Conservation (phyloP, 805 yeast genomes). For the Phaffomyces thermotolerans region DNA sequence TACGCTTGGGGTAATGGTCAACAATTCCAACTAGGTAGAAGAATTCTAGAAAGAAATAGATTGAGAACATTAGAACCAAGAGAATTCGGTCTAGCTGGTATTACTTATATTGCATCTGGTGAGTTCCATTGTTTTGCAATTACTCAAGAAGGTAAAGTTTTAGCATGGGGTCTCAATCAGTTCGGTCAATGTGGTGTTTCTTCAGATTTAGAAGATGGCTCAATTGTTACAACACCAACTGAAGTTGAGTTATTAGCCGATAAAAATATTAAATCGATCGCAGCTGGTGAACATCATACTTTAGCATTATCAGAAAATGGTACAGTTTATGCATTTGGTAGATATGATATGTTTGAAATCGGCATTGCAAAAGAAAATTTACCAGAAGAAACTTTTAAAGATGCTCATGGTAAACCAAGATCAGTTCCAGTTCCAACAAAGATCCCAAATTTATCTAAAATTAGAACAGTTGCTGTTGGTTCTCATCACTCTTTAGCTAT, state of each 20-base stretch:
- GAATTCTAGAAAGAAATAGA: slow-evolving; percentile 71
- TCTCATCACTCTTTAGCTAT: slow-evolving; percentile 90
- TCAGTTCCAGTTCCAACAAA: slow-evolving; percentile 82
- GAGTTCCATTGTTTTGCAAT: slow-evolving; percentile 96
- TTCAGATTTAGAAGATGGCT: slow-evolving; percentile 77
- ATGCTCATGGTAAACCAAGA: slow-evolving; percentile 73
- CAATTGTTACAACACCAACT: slow-evolving; percentile 72
- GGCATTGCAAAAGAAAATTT: slow-evolving; percentile 65
- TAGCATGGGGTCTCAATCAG: slow-evolving; percentile 94
- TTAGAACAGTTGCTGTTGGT: slow-evolving; percentile 66
- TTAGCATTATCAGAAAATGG: slow-evolving; percentile 69
- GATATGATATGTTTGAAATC: slow-evolving; percentile 88
- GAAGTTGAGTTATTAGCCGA: slow-evolving; percentile 57
- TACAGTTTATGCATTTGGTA: slow-evolving; percentile 77
- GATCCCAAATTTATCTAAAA: slow-evolving; percentile 48
- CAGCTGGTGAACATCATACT: slow-evolving; percentile 95
- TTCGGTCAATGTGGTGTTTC: slow-evolving; percentile 92
- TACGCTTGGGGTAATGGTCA: slow-evolving; percentile 98
- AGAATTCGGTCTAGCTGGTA: slow-evolving; percentile 72
- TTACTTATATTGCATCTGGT: slow-evolving; percentile 81
- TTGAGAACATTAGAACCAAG: slow-evolving; percentile 70
- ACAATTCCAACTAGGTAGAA: slow-evolving; percentile 85
- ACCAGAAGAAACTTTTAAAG: slow-evolving; percentile 69
- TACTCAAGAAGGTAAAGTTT: slow-evolving; percentile 59
- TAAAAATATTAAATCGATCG: slow-evolving; percentile 50